Evolutionary conservation across 192 early-diverging fungal genomes (phyloP).

Genomic region (Phlyctochytrium bullatum): DNA sequence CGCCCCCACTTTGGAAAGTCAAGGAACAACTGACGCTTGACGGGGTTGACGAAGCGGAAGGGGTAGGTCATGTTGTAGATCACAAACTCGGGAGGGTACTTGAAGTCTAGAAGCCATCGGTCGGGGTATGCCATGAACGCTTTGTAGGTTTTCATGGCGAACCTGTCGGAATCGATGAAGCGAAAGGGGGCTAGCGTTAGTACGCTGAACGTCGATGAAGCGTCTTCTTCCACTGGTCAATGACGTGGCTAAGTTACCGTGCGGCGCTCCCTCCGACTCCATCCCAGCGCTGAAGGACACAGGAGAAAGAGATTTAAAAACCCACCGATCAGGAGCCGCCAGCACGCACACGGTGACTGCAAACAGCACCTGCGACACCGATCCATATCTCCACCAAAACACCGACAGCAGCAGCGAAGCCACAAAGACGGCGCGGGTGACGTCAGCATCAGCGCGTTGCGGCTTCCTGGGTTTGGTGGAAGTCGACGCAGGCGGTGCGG

Average conservation of each 20-base stretch:
- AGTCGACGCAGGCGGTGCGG: too few relatives aligned
- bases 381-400: neutral
- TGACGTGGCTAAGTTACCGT: too few relatives aligned
- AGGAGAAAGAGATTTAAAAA: too few relatives aligned
- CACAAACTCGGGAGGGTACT: neutral
- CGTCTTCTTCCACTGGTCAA: too few relatives aligned
- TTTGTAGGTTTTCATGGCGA: neutral
- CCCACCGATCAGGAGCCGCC: neutral
- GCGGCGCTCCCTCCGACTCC: neutral
- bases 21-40: neutral
- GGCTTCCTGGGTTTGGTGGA: too few relatives aligned
- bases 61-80: neutral
- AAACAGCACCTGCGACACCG: neutral
- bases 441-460: too few relatives aligned
- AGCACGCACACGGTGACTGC: neutral
- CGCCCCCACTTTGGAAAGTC: too few relatives aligned
- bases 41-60: constrained; percentile 3
- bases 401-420: neutral
- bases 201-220: too few relatives aligned
- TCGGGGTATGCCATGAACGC: constrained; percentile 13
- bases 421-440: neutral
- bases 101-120: neutral
- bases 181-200: too few relatives aligned
- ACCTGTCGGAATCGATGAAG: too few relatives aligned
- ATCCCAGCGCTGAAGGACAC: neutral